These are phyloP conservation scores for Penstemon davidsonii DNA, from an alignment of 257 asterid species.

Conservation along the genomic window DNA sequence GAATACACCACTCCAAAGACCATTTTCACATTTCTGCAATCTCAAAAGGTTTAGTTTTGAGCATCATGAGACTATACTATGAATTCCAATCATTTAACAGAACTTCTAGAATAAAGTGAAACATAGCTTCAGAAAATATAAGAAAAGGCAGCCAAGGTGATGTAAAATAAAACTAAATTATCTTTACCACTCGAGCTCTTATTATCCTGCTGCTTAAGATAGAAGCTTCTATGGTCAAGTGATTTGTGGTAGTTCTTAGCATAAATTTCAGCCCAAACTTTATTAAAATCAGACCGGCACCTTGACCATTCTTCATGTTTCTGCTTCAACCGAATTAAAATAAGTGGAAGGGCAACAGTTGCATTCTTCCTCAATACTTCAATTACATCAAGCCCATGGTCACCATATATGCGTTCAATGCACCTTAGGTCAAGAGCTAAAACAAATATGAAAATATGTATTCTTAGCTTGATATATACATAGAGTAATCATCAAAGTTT, in stretches of 20 bases:
- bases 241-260: conserved; percentile 91
- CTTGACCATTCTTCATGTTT: conserved; percentile 95
- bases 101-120: conserved; percentile 17
- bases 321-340: conserved; percentile 89
- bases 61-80: conserved; percentile 17
- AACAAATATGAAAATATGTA: conserved; percentile 28
- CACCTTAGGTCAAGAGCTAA: conserved; percentile 84
- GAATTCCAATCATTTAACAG: conserved; percentile 7
- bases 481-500: no score
- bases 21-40: conserved; percentile 11
- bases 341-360: conserved; percentile 78
- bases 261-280: conserved; percentile 96
- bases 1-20: neutral
- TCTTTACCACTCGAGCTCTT: conserved; percentile 91
- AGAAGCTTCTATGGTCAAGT: conserved; percentile 95
- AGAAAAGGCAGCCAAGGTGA: conserved; percentile 28
- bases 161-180: conserved; percentile 39
- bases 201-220: conserved; percentile 93
- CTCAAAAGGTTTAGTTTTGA: conserved; percentile 4
- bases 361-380: conserved; percentile 85
- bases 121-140: conserved; percentile 21
- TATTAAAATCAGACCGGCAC: conserved; percentile 90
- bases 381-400: conserved; percentile 98
- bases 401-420: conserved; percentile 96
- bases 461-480: neutral